phyloP scores from a whole-genome alignment of 805 yeast genomes.

The Hyphopichia homilentoma region DNA sequence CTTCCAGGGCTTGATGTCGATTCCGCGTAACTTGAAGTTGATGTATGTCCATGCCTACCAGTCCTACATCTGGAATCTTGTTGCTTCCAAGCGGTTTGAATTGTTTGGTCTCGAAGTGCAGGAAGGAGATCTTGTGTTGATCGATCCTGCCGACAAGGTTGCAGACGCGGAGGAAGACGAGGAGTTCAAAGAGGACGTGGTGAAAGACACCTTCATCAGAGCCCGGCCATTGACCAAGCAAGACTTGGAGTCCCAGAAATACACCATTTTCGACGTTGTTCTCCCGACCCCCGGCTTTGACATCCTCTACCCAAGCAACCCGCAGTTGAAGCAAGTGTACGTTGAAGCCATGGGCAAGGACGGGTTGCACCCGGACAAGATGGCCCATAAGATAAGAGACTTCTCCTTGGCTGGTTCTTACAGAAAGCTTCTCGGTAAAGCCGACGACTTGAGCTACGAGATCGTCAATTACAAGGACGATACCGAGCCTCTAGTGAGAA shows the following conservation, averaged over 20 bases:
- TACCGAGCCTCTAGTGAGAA: constrained; percentile 69
- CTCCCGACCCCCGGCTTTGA: constrained; percentile 97
- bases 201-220: constrained; percentile 50
- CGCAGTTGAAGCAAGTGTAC: constrained; percentile 56
- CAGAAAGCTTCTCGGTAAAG: constrained; percentile 66
- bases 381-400: constrained; percentile 83
- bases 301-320: constrained; percentile 76
- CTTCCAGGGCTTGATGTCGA: constrained; percentile 77
- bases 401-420: constrained; percentile 92
- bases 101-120: constrained; percentile 66
- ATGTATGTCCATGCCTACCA: constrained; percentile 99
- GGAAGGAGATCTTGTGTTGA: constrained; percentile 74
- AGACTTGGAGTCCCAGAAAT: constrained; percentile 58
- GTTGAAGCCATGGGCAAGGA: constrained; percentile 73
- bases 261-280: constrained; percentile 76
- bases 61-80: constrained; percentile 90
- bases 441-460: constrained; percentile 58
- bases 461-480: constrained; percentile 58
- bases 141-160: constrained; percentile 18
- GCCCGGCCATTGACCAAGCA: constrained; percentile 75
- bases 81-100: constrained; percentile 71
- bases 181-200: constrained; percentile 70
- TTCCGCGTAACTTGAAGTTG: constrained; percentile 86
- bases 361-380: constrained; percentile 75
- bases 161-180: constrained; percentile 25